Evolutionary conservation across 139 green algal genomes (phyloP).

Genomic region (Zygnema circumcarinatum): DNA sequence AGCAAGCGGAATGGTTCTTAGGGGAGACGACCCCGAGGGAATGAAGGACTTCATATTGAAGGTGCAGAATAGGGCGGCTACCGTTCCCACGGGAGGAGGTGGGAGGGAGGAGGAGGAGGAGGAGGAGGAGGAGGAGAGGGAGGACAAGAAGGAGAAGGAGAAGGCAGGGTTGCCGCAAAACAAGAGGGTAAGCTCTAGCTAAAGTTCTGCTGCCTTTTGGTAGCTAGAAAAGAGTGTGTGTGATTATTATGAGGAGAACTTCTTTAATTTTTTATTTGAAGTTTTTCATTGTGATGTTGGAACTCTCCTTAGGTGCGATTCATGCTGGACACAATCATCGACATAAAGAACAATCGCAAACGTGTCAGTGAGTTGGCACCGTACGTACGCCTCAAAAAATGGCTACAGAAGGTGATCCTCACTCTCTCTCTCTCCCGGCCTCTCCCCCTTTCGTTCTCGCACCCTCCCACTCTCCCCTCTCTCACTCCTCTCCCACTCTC

Average conservation of each 20-base stretch:
- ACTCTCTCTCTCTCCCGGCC: no score
- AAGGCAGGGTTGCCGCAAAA: background rate
- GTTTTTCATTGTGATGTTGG: no score
- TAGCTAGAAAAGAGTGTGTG: no score
- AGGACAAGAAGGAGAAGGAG: constrained; percentile 12
- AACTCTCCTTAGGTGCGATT: constrained; percentile 63
- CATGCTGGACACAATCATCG: constrained; percentile 62
- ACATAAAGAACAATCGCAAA: constrained; percentile 66
- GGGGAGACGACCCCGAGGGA: constrained; percentile 34
- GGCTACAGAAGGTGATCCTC: constrained; percentile 45
- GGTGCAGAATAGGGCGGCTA: constrained; percentile 46
- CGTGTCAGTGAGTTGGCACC: background rate
- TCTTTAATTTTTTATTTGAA: no score
- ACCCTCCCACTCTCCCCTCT: no score
- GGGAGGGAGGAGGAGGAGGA: constrained; percentile 6
- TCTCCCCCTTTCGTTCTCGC: no score
- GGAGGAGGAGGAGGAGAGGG: background rate
- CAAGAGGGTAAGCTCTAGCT: constrained; percentile 1
- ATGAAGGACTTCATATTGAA: constrained; percentile 65
- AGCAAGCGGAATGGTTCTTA: constrained; percentile 50
- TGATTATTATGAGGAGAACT: no score
- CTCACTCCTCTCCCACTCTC: no score
- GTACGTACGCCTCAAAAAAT: constrained; percentile 54
- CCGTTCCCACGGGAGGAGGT: background rate
- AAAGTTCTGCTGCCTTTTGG: no score